Conservation (phyloP, 2,329 filamentous ascomycete genomes). For the Fusarium cicatricum region DNA sequence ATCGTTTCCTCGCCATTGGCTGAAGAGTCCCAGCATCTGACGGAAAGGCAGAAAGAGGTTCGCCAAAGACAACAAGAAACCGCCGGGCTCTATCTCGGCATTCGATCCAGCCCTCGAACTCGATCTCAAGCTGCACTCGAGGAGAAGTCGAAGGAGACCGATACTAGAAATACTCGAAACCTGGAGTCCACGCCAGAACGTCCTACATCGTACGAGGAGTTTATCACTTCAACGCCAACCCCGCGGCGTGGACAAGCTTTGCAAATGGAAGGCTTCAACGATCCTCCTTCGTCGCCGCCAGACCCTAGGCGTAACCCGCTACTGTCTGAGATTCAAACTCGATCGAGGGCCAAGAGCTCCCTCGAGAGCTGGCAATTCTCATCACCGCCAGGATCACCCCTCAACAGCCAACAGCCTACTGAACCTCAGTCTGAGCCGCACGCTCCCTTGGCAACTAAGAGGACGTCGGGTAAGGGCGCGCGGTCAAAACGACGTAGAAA, state of each 20-base stretch:
- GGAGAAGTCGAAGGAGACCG: slow-evolving; percentile 21
- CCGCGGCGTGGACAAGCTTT: slow-evolving; percentile 63
- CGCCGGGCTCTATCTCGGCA: slow-evolving; percentile 71
- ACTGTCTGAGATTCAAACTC: slow-evolving; percentile 60
- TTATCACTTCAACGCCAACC: slow-evolving; percentile 67
- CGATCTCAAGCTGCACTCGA: slow-evolving; percentile 33
- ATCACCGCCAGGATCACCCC: slow-evolving; percentile 64
- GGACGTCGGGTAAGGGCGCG: slow-evolving; percentile 6
- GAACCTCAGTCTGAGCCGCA: slow-evolving; percentile 17
- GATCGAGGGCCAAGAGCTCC: slow-evolving; percentile 49
- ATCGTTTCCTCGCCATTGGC: slow-evolving; percentile 65
- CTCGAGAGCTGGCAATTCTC: slow-evolving; percentile 63
- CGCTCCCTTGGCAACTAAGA: slow-evolving; percentile 3
- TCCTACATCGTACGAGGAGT: slow-evolving; percentile 56
- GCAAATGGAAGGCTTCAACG: slow-evolving; percentile 59
- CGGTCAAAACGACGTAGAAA: slow-evolving; percentile 28
- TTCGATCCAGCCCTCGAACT: slow-evolving; percentile 61
- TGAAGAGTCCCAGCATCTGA: slow-evolving; percentile 76
- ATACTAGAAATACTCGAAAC: slow-evolving; percentile 25
- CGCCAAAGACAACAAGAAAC: slow-evolving; percentile 75
- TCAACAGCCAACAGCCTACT: slow-evolving; percentile 41
- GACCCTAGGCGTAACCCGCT: slow-evolving; percentile 62
- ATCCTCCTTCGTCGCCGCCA: slow-evolving; percentile 67
- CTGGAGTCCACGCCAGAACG: slow-evolving; percentile 58
- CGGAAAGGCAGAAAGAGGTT: slow-evolving; percentile 81